Base-by-base conservation (phyloP, 2,329 filamentous ascomycete species). In the Dactylellina parvicollis region DNA sequence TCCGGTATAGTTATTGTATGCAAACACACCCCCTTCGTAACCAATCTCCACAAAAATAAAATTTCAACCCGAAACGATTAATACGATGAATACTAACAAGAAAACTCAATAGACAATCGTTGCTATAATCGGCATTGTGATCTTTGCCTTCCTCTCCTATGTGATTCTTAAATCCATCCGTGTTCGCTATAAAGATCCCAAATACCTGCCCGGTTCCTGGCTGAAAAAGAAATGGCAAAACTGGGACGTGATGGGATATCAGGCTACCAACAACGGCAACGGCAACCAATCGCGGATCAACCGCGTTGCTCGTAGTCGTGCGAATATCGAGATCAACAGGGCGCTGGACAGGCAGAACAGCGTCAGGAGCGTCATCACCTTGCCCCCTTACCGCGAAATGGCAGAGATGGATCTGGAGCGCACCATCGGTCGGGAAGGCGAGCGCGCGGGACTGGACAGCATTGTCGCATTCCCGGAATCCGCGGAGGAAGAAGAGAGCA, bases 311-410 rank as follows among this genome's bases (percentile, higher is more conserved):
- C 46, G 69, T 14, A 66, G 60, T 40, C 70, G 62, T 20, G 70
- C 70, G 14, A 74, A 74, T 20, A 57, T 74, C 40, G 70, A 74
- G 38, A 54, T 54, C 4, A 74, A 74, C 49, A 40, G 70, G 26
- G 70, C 70, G 20, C 36, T 96, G 10, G 91, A 94, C 79, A 87
- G 94, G 30, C 90, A 94, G 77, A 92, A 91, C 0, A 96, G 92
- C 7, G 85, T 98, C 47, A 89, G 94, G 62, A 96, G 92, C n/a
- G 88, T 98, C 64, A 95, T 97, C 86, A 98, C 95, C 0, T 83
- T 99, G 1, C 95, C 95, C 0, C 86, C 91, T 0, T 99, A 99
- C 80, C 89, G 90, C 1, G 86, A 85, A 14, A 71, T 77, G 36
- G 72, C 77, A 3, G 87, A 87, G 26, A 87, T 92, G 0, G 89